Evolutionary conservation across 2,329 filamentous ascomycete genomes (phyloP), one percentile per base, ranked within the genome.

Genomic region (Monosporascus sp.): DNA sequence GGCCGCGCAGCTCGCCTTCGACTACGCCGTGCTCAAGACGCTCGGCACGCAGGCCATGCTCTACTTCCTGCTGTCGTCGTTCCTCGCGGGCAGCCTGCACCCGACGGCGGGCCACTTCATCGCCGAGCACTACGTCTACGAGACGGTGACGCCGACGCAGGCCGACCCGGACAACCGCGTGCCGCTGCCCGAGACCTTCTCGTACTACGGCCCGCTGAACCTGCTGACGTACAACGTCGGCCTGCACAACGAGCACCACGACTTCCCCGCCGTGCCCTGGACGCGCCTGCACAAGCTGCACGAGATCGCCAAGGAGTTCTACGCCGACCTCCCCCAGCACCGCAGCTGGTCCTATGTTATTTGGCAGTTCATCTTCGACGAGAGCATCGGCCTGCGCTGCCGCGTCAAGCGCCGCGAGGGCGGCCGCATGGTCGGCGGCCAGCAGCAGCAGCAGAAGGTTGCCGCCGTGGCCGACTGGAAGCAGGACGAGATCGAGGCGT

Each of bases 21-120:
- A 99, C 76, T 79, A 80, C 61, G 66, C 78, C 37, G 75, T 97
- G 49, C 77, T 90, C 47, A 75, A 75, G 55, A 71, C 75, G 49
- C 78, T 82, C 53, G 85, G 86, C 46, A 65, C 75, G 52, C 81
- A 85, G 59, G 80, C 90, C 0, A 67, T 97, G 46, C 80, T 84
- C 58, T 99, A 99, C 76, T 77, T 99, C 43, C 76, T 99, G 50
- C 75, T 95, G 61, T 94, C 88, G 65, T 94, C 89, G 49, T 97
- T 99, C 79, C 81, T 99, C 3, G 94, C 94, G 1, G 94, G 94
- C 37, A 93, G 88, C 47, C 80, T 99, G 35, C 94, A 99, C 74
- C 94, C 94, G 3, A 90, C 93, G 54, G 94, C 94, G 0, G 94
- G 90, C 45, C 94, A 99, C 75, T 99, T 99, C 78, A 99, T 99